Evolutionary conservation across 2,329 filamentous ascomycete genomes (phyloP), one percentile per base, ranked within the genome.

Genomic region (Plectosphaerella sp.): DNA sequence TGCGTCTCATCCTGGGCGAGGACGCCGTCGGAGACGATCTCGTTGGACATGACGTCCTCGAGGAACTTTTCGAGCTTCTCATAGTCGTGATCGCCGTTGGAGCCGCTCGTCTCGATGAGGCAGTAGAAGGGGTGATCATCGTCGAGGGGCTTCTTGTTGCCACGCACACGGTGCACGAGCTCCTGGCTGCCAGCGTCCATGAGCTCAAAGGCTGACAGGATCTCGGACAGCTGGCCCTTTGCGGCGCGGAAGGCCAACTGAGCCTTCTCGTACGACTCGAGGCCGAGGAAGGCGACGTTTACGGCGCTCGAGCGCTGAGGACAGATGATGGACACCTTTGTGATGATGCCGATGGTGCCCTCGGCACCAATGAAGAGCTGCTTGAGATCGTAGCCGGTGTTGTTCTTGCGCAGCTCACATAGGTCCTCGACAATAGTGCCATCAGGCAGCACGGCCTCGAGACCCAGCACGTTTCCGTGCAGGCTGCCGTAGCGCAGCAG

Each of bases 331-430:
- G 91, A 92, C 37, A 97, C 80, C 46, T 83, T 92, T 16, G 94
- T 99, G 62, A 99, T 89, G 63, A 97, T 88, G 50, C 94, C 94
- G 49, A 97, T 88, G 5, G 94, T 97, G 22, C 94, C 94, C 71
- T 99, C 94, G 33, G 86, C 89, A 45, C 94, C 94, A 62, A 99
- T 96, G 68, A 99, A 97, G 36, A 97, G 81, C 71, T 97, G 93
- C 76, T 97, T 97, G 52, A 97, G 72, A 67, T 99, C 95, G 71
- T 97, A 99, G 25, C 94, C 94, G 2, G 94, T 99, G 75, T 99
- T 99, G 78, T 99, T 97, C 78, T 99, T 99, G 59, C 94, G 85
- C 53, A 99, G 77, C 54, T 83, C 92, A 60, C 84, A 88, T 33
- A 99, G 83, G 62, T 97, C 91, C 62, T 97, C 86, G 45, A 99